Base-by-base conservation (phyloP, 352 stramenopile species). In the Phytophthora chlamydospora region DNA sequence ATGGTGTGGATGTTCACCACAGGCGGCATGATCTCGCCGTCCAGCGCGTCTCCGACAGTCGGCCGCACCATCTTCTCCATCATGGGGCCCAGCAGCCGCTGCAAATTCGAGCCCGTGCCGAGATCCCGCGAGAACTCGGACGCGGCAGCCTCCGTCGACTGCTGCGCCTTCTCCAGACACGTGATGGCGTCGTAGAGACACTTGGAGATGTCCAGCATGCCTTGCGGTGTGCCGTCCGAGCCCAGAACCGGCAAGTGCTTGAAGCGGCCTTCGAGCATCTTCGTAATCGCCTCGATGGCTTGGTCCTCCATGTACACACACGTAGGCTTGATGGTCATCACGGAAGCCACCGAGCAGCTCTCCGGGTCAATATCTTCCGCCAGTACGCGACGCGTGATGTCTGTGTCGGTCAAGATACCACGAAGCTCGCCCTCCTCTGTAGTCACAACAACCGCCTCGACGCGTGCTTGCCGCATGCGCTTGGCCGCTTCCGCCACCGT, bases 201-300 rank as follows among this genome's bases (percentile, higher is more conserved):
- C 72, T 96, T 96, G 49, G 88, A 93, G 38, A 96, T 95, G 40
- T 96, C 85, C n/a, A 96, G 66, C 83, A 96, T 94, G 29, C 86
- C 85, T 47, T 87, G 78, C 17, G 92, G 78, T 4, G 78, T 82
- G 21, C 85, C 87, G 32, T 93, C 81, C 0, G 68, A 58, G 19
- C 81, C 85, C 12, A 95, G 74, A 6, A 96, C 84, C 0, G 88
- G 88, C 57, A 96, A 70, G 62, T 96, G 86, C 58, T 95, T 96
- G 62, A 95, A 95, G 10, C 84, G 83, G 8, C 87, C 87, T 67
- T 95, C 83, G 4, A 95, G 75, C 88, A 96, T 96, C 65, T 93
- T 91, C 0, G 86, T 95, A 46, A 96, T 91, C 14, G 88, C 87
- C 60, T 95, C 83, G 24, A 93, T 93, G 0, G 88, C 88, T 29